Base-by-base conservation (phyloP, 2,329 filamentous ascomycete species). In the Fusarium sp. region DNA sequence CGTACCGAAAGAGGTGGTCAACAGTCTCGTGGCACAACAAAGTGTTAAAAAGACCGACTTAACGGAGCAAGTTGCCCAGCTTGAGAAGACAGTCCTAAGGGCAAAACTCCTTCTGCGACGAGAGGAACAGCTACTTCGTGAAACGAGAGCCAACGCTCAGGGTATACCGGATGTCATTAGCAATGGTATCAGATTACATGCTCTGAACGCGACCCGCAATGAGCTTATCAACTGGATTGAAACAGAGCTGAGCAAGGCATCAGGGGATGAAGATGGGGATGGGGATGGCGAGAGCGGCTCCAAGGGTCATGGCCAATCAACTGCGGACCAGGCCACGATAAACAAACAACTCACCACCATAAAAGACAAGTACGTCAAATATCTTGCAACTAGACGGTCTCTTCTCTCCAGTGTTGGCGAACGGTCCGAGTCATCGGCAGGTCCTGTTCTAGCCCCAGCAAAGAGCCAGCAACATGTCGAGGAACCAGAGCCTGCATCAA, bases 181-280 rank as follows among this genome's bases (percentile, higher is more conserved):
- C 62, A 77, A 79, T 40, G 74, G 75, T 5, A 75, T 80, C 17
- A 87, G 85, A 65, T 69, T 88, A 4, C 80, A 83, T 48, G 89
- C 89, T 15, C 78, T 91, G 11, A 84, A 83, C 42, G 79, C 79
- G 9, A 87, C 89, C 13, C 83, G 90, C 17, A 85, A 86, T 52
- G 86, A 88, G 65, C 82, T 91, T 51, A 91, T 91, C 61, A 82
- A 78, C 58, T 91, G 89, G 89, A 90, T 91, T 58, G 89, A 91
- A 75, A 80, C 79, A 7, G 90, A 91, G 74, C 78, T 91, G 22
- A 80, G 83, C 52, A 87, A 86, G 56, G 87, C 87, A 3, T 81
- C 83, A 6, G 72, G 75, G 0, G 81, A 79, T 4, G 78, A 71
- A 22, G 75, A 77, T 2, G 78, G 76, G 1, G 74, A 69, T 2